Conservation (phyloP, 2,329 filamentous ascomycete species). For the Teratosphaeria epicoccoides region DNA sequence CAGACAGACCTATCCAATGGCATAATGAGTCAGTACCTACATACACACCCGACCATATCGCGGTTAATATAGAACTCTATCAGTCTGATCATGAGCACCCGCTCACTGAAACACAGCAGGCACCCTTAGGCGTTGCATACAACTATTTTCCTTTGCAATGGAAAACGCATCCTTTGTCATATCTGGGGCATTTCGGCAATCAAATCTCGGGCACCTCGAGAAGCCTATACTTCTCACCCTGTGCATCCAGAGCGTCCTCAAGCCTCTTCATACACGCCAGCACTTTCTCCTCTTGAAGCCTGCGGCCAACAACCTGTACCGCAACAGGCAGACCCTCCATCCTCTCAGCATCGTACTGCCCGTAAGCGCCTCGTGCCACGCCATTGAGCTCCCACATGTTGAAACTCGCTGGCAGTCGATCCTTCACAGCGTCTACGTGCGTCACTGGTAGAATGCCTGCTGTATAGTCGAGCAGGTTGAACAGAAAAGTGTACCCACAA, state of each 20-base stretch:
- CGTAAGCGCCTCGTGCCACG: conserved; percentile 72
- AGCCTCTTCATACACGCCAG: conserved; percentile 68
- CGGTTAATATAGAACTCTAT: not conserved
- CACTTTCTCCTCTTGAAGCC: conserved; percentile 81
- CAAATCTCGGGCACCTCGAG: conserved; percentile 25
- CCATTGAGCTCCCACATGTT: conserved; percentile 59
- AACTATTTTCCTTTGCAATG: no score
- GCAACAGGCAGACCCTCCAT: conserved; percentile 86
- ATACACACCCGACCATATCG: no score
- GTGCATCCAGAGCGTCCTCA: conserved; percentile 57
- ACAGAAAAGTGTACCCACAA: conserved; percentile 89
- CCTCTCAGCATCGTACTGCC: conserved; percentile 66
- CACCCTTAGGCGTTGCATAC: no score
- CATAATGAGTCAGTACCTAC: no score
- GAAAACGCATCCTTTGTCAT: no score
- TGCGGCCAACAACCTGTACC: conserved; percentile 69
- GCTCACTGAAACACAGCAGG: no score
- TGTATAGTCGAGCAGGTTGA: conserved; percentile 83
- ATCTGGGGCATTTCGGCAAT: no score
- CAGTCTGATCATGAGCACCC: no score
- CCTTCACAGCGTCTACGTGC: conserved; percentile 61
- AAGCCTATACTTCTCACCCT: conserved; percentile 41
- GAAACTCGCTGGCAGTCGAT: conserved; percentile 54
- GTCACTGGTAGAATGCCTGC: conserved; percentile 75
- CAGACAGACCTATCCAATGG: no score